These are phyloP conservation scores for Saturnispora sekii DNA, from an alignment of 805 yeast species.

Conservation along the genomic window DNA sequence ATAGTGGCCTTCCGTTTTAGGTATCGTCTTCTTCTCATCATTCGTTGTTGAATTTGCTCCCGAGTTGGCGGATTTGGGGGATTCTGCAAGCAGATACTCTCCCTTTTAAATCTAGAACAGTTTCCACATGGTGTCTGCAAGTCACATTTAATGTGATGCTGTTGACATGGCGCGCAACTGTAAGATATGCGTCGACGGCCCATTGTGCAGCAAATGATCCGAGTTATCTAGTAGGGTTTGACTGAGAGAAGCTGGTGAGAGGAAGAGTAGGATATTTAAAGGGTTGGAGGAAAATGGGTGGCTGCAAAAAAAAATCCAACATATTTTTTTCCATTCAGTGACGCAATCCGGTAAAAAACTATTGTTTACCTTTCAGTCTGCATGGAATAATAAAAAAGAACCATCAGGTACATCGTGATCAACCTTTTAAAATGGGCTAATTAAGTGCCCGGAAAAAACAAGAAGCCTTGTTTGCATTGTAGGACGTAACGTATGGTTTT, in stretches of 20 bases:
- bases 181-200: conserved; percentile 41
- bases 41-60: conserved; percentile 12
- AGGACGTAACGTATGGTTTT: too few species aligned
- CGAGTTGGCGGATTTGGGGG: conserved; percentile 20
- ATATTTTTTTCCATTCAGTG: too few species aligned
- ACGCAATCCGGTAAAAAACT: too few species aligned
- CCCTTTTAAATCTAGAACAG: conserved; percentile 23
- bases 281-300: not conserved
- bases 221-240: not conserved
- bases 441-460: too few species aligned
- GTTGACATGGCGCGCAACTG: conserved; percentile 47
- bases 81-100: conserved; percentile 8
- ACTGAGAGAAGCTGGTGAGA: not conserved
- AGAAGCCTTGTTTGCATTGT: too few species aligned
- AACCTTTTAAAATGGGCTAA: too few species aligned
- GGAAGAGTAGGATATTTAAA: too few species aligned
- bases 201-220: not conserved
- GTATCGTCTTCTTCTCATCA: conserved; percentile 13
- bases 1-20: conserved; percentile 7
- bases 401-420: too few species aligned
- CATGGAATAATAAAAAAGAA: too few species aligned
- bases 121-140: conserved; percentile 38
- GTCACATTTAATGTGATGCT: conserved; percentile 46
- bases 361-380: too few species aligned
- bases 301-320: not conserved